phyloP scores from a whole-genome alignment of 1,139 yeast species.

The Lodderomyces elongisporus region DNA sequence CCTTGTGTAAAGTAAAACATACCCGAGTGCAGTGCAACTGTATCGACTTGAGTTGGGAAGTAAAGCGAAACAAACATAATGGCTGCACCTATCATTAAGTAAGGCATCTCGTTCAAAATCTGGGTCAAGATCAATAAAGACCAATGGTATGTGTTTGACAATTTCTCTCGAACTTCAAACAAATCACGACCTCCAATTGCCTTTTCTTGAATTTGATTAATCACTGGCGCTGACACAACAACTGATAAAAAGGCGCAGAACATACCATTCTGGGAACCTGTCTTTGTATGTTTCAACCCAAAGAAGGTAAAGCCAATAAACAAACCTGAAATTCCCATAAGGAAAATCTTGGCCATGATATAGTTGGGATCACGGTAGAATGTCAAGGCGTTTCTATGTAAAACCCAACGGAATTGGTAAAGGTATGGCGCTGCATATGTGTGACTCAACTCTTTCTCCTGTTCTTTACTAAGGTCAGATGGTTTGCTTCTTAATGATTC shows the following conservation, averaged over 20 bases:
- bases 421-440: constrained; percentile 34
- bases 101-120: constrained; percentile 51
- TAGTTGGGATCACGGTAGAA: constrained; percentile 45
- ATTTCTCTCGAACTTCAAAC: constrained; percentile 59
- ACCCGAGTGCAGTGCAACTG: constrained; percentile 48
- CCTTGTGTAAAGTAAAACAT: constrained; percentile 46
- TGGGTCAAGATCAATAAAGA: constrained; percentile 49
- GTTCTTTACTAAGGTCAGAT: constrained; percentile 7
- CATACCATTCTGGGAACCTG: constrained; percentile 50
- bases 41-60: constrained; percentile 52
- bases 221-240: constrained; percentile 47
- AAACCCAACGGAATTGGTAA: constrained; percentile 32
- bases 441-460: constrained; percentile 11
- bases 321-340: constrained; percentile 44
- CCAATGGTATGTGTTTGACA: constrained; percentile 66
- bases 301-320: constrained; percentile 52
- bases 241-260: constrained; percentile 49
- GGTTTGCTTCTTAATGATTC: constrained; percentile 12
- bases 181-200: constrained; percentile 53
- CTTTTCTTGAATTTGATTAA: constrained; percentile 31
- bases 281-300: constrained; percentile 30
- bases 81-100: constrained; percentile 48
- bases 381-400: constrained; percentile 26
- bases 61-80: constrained; percentile 51
- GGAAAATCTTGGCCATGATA: constrained; percentile 36